phyloP scores from a whole-genome alignment of 1,139 yeast genomes.

The Geotrichum macrosporum region DNA sequence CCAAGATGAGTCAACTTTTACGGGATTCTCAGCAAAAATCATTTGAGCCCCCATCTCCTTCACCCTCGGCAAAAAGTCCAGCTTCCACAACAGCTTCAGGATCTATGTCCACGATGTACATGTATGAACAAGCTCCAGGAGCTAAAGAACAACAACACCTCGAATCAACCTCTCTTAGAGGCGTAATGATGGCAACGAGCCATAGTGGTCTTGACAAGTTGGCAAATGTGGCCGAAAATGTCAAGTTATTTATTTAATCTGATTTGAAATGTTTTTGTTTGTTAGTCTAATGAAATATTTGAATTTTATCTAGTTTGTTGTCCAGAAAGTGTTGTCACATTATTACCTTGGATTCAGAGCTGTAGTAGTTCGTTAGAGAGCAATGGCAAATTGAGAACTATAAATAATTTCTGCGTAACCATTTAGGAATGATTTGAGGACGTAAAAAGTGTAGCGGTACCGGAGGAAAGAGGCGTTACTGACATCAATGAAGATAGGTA shows the following conservation, averaged over 20 bases:
- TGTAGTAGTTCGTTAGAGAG: no score
- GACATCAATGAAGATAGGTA: no score
- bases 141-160: background rate
- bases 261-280: no score
- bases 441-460: no score
- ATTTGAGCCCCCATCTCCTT: background rate
- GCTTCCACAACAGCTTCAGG: background rate
- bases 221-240: conserved; percentile 14
- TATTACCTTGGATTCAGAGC: no score
- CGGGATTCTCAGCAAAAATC: background rate
- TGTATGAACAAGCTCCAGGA: background rate
- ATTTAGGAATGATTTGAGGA: no score
- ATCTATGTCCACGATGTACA: background rate
- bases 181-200: conserved; percentile 1
- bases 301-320: no score
- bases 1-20: background rate
- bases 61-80: conserved; percentile 2
- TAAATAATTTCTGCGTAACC: no score
- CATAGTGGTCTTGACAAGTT: conserved; percentile 12
- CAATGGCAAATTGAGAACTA: no score
- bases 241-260: conserved; percentile 7
- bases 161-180: background rate
- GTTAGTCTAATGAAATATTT: no score
- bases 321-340: no score
- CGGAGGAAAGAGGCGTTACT: no score